phyloP scores from a whole-genome alignment of 2,329 filamentous ascomycete species.

The Colletotrichum zoysiae region DNA sequence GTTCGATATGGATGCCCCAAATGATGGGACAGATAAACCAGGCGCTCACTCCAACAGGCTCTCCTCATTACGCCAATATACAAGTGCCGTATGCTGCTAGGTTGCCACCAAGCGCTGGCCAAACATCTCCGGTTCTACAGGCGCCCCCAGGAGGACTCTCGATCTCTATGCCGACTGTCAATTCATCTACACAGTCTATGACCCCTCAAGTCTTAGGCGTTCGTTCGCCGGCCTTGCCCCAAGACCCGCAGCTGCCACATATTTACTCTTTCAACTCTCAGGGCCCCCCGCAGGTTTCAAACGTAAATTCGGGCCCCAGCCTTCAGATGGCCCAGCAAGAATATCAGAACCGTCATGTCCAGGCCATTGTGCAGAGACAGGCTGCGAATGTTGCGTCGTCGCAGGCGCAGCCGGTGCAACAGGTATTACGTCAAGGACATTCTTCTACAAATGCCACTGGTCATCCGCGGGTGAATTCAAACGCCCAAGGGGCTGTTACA shows the following conservation, averaged over 20 bases:
- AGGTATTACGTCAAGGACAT: neutral
- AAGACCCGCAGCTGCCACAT: neutral
- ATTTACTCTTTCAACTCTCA: neutral
- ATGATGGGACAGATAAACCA: conserved; percentile 6
- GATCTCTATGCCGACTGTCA: conserved; percentile 22
- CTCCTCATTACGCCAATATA: conserved; percentile 21
- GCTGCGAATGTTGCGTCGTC: conserved; percentile 1
- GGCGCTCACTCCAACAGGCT: conserved; percentile 31
- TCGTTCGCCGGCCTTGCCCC: neutral
- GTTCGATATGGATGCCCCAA: conserved; percentile 1
- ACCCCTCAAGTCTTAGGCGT: neutral
- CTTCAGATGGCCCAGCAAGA: neutral
- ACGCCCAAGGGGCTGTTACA: neutral
- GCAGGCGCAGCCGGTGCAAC: conserved; percentile 11
- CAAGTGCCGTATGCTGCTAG: conserved; percentile 16
- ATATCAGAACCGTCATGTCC: conserved; percentile 1
- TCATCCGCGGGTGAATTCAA: neutral
- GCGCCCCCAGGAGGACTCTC: conserved; percentile 29
- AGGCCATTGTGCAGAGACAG: conserved; percentile 1
- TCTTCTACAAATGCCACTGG: neutral
- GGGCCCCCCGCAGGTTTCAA: conserved; percentile 4
- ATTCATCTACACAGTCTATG: conserved; percentile 17
- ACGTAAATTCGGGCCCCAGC: conserved; percentile 8
- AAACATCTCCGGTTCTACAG: conserved; percentile 27
- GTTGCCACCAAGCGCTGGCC: conserved; percentile 11